phyloP scores from a whole-genome alignment of 2,329 filamentous ascomycete genomes.

The Nothophoma quercina region DNA sequence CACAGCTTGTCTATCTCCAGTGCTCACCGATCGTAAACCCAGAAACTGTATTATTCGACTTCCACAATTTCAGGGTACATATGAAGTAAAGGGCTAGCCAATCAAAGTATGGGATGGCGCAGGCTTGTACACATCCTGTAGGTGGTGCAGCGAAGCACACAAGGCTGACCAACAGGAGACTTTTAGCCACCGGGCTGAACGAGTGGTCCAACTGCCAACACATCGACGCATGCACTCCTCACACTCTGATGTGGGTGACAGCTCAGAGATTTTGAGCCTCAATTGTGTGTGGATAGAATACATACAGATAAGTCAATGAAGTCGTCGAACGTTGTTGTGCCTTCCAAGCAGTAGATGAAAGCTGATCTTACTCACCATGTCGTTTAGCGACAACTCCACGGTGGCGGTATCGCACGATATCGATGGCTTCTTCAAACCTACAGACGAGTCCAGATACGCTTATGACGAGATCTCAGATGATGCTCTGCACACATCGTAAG shows the following conservation, averaged over 20 bases:
- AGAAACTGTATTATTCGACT: not conserved
- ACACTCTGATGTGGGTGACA: slow-evolving; percentile 20
- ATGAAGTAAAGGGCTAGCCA: not conserved
- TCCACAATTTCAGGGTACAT: not conserved
- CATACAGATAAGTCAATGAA: no score
- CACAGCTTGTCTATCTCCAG: no score
- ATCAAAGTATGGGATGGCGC: not conserved
- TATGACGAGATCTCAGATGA: no score
- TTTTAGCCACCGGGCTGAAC: slow-evolving; percentile 32
- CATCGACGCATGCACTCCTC: slow-evolving; percentile 31
- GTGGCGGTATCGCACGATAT: not conserved
- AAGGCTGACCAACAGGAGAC: slow-evolving; percentile 34
- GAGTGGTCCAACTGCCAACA: slow-evolving; percentile 28
- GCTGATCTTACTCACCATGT: not conserved
- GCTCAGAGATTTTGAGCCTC: slow-evolving; percentile 34
- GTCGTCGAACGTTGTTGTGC: no score
- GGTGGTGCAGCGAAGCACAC: slow-evolving; percentile 11
- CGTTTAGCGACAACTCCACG: not conserved
- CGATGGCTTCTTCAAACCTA: not conserved
- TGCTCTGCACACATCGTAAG: not conserved
- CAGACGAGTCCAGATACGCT: not conserved
- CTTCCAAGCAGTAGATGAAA: no score
- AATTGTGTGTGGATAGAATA: no score
- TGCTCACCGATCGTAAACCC: no score
- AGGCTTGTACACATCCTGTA: not conserved